Conservation (phyloP, 306 rosid species). For the Castanea sativa region DNA sequence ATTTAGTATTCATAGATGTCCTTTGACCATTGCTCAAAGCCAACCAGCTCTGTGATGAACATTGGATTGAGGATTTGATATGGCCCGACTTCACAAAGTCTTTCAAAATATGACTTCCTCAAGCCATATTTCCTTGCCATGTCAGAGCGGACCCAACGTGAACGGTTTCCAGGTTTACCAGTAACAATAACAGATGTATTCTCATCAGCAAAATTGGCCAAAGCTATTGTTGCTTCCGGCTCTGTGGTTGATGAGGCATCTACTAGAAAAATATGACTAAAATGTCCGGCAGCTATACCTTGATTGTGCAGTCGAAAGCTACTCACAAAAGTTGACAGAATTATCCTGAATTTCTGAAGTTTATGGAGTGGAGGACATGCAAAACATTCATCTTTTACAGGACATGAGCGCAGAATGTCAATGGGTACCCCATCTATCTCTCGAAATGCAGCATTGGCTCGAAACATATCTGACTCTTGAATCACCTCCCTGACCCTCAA, state of each 20-base stretch:
- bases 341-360: constrained; percentile 29
- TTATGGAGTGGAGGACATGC: constrained; percentile 24
- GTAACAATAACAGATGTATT: constrained; percentile 33
- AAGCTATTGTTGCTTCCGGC: constrained; percentile 27
- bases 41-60: neutral
- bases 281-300: constrained; percentile 15
- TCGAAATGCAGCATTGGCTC: neutral
- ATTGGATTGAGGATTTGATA: constrained; percentile 4
- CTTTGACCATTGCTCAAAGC: too few relatives aligned
- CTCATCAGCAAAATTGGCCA: constrained; percentile 26
- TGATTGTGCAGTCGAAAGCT: neutral
- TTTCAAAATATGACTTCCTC: constrained; percentile 26
- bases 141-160: constrained; percentile 18
- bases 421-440: constrained; percentile 27
- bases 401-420: constrained; percentile 31
- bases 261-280: constrained; percentile 37
- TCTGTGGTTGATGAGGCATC: constrained; percentile 39
- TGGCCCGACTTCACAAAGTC: constrained; percentile 14
- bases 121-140: constrained; percentile 27
- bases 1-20: too few relatives aligned
- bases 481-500: too few relatives aligned
- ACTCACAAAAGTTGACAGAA: constrained; percentile 40
- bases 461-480: too few relatives aligned
- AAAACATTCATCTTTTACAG: constrained; percentile 22
- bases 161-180: neutral